These are phyloP conservation scores for Rhododendron mucronatum DNA, from an alignment of 148 eudicot species.

Conservation along the genomic window DNA sequence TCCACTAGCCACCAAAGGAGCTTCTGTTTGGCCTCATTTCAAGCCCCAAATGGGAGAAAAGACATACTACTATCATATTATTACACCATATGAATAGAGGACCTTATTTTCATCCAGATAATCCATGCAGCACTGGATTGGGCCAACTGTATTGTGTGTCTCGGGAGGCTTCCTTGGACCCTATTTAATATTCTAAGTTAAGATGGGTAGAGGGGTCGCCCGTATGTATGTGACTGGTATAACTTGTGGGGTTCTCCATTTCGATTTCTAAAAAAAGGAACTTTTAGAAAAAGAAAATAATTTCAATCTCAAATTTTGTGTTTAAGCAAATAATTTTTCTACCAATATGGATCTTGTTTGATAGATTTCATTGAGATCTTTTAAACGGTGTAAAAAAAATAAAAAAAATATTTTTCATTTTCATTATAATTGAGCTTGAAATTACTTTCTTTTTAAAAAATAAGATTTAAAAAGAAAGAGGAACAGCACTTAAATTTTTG, in stretches of 20 bases:
- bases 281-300: no score
- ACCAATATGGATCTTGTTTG: no score
- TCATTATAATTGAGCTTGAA: no score
- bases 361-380: no score
- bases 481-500: background rate
- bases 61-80: background rate
- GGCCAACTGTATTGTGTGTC: background rate
- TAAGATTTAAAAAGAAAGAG: no score
- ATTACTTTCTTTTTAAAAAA: no score
- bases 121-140: background rate
- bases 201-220: background rate
- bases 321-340: no score
- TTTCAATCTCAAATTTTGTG: no score
- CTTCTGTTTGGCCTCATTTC: background rate
- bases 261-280: no score
- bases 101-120: background rate
- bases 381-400: no score
- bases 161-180: background rate
- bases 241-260: background rate
- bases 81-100: background rate
- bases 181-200: no score
- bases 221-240: background rate
- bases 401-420: no score
- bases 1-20: background rate
- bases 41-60: background rate